Percentiles rank a stretch among this genome's conserved stretches.
phyloP scores from a whole-genome alignment of 2,329 filamentous ascomycete species.

The Microthyrium microscopicum region DNA sequence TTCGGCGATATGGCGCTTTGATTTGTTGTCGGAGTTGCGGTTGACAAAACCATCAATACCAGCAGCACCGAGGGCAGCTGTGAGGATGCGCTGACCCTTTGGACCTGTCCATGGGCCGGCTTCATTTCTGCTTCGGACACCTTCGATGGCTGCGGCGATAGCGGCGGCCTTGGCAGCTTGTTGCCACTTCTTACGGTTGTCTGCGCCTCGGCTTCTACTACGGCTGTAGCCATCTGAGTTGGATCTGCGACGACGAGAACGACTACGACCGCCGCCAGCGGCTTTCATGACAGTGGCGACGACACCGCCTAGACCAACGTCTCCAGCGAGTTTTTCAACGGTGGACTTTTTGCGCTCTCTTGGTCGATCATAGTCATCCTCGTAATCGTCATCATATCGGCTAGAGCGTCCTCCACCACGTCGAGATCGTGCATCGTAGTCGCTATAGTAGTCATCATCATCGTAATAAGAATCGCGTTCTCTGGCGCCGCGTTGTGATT shows the following conservation, averaged over 20 bases:
- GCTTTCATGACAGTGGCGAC: conserved; percentile 33
- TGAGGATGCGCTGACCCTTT: conserved; percentile 82
- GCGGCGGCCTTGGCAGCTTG: conserved; percentile 85
- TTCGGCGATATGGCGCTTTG: conserved; percentile 67
- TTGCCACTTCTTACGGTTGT: conserved; percentile 34
- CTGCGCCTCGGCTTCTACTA: conserved; percentile 33
- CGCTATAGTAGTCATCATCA: conserved; percentile 26
- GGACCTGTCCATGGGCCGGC: conserved; percentile 79
- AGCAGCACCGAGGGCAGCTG: conserved; percentile 70
- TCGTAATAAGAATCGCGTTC: too few relatives aligned
- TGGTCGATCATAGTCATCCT: conserved; percentile 25
- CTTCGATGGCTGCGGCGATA: conserved; percentile 78
- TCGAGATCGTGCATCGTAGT: conserved; percentile 19
- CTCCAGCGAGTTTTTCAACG: conserved; percentile 44
- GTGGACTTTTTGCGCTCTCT: conserved; percentile 36
- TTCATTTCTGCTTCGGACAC: conserved; percentile 77
- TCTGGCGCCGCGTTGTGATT: conserved; percentile 42
- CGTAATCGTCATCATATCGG: conserved; percentile 27
- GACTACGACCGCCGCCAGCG: conserved; percentile 41
- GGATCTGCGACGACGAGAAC: conserved; percentile 31
- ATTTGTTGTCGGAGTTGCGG: conserved; percentile 52
- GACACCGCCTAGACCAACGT: conserved; percentile 39
- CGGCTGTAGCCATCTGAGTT: conserved; percentile 21
- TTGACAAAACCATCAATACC: conserved; percentile 65
- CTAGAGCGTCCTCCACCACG: conserved; percentile 25